phyloP scores from a whole-genome alignment of 768 basidiomycete species.

The Rubroboletus pulcherrimus region DNA sequence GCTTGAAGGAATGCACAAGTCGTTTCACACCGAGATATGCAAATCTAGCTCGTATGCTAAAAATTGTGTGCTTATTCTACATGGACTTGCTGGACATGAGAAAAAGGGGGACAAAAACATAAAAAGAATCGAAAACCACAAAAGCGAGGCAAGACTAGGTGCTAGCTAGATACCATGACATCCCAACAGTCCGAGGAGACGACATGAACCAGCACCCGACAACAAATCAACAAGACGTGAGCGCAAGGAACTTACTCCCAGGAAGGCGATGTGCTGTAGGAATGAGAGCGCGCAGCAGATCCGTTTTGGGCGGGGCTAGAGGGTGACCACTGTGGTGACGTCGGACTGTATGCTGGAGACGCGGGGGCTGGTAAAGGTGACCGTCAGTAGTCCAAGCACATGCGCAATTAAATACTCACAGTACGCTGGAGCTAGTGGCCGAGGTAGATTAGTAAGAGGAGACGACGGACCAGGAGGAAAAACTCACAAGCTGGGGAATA shows the following conservation, averaged over 20 bases:
- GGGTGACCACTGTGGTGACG: conserved; percentile 81
- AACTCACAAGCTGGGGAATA: conserved; percentile 85
- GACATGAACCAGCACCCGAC: conserved; percentile 11
- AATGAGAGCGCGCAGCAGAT: conserved; percentile 36
- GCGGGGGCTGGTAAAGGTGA: conserved; percentile 56
- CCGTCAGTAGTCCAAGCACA: conserved; percentile 6
- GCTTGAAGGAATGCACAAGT: not conserved
- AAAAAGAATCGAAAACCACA: conserved; percentile 7
- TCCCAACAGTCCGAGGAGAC: conserved; percentile 8
- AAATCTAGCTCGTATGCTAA: conserved; percentile 24
- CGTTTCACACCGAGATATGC: conserved; percentile 2
- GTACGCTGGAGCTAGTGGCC: conserved; percentile 64
- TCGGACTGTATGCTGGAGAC: conserved; percentile 83
- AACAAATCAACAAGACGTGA: conserved; percentile 9
- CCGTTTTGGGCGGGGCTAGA: conserved; percentile 67
- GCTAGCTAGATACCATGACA: conserved; percentile 21
- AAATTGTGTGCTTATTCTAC: conserved; percentile 32
- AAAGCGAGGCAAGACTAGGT: conserved; percentile 20
- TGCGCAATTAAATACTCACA: conserved; percentile 46
- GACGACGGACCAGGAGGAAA: not conserved
- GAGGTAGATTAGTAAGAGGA: conserved; percentile 4
- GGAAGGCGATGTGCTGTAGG: conserved; percentile 49
- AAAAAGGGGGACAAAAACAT: conserved; percentile 4
- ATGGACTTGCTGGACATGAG: conserved; percentile 31
- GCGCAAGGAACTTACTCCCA: conserved; percentile 39